Base-by-base conservation (phyloP, 2,329 filamentous ascomycete genomes). In the Ambrosiella cleistominuta region DNA sequence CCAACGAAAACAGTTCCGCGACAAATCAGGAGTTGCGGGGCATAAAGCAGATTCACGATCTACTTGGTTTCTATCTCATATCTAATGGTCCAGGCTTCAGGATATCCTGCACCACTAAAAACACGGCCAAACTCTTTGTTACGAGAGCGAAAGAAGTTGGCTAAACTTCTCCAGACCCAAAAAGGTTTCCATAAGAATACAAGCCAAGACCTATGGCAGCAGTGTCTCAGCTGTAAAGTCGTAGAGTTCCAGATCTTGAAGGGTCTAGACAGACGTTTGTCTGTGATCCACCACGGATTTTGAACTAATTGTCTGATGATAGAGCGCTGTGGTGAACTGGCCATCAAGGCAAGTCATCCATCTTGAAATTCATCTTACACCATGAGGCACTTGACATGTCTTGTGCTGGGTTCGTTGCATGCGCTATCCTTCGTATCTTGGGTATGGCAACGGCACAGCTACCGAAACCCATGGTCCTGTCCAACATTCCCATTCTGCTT, bases 1-100 rank as follows among this genome's bases (percentile, higher is more conserved):
- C 11, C 3, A 36, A 27, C 17, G 54, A 39, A 57, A 56, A 42
- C 54, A 37, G 17, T 50, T 56, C 54, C 54, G 54, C 54, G 54
- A 56, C 54, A 56, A 56, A 37, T 56, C 40, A 47, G 40, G 40
- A 56, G 54, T 9, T 15, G 13, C 36, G 19, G 36, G 36, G 50
- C 50, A 53, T 53, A 38, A 53, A 53, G 50, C n/a, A 37, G 40
- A 42, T 42, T 2, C 11, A 7, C 11, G n/a, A 42, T n/a, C 40
- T 7, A 42, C 40, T 8, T n/a, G 40, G 5, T 11, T 42, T 42
- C 40, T 42, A 12, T 15, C 13, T 47, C 44, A 47, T 13, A 15
- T 13, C n/a, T 47, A 13, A 47, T 47, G 44, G 44, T 47, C 44
- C 5, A 47, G 44, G 44, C 44, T 47, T 47, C 27, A 5, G 27